Evolutionary conservation across 352 stramenopile genomes (phyloP).

Genomic region (Pythium aristosporum): DNA sequence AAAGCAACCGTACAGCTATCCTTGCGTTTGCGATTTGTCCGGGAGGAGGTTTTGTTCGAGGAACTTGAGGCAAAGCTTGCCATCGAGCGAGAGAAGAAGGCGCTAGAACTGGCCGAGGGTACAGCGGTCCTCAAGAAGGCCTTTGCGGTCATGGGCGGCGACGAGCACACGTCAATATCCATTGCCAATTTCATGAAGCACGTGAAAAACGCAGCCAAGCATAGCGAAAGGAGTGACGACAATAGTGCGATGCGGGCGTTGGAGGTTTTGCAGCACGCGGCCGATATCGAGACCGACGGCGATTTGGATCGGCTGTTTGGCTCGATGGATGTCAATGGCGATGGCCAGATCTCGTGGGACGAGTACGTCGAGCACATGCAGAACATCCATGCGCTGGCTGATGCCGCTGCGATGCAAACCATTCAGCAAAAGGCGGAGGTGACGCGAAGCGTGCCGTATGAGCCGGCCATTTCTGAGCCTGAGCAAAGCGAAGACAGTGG

Average conservation of each 20-base stretch:
- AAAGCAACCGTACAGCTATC: constrained; percentile 6
- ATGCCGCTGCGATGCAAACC: constrained; percentile 25
- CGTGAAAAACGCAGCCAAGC: constrained; percentile 6
- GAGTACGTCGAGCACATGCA: constrained; percentile 56
- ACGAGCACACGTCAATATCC: constrained; percentile 30
- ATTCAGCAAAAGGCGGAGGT: constrained; percentile 7
- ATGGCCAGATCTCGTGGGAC: constrained; percentile 51
- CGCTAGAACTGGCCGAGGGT: constrained; percentile 39
- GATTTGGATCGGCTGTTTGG: constrained; percentile 46
- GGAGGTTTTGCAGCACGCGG: constrained; percentile 38
- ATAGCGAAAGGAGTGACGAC: constrained; percentile 1
- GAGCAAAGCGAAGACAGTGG: constrained; percentile 10
- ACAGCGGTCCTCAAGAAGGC: constrained; percentile 41
- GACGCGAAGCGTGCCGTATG: neutral
- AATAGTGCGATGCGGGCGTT: neutral
- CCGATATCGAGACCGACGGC: constrained; percentile 35
- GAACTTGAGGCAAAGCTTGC: constrained; percentile 23
- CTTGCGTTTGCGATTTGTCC: constrained; percentile 28
- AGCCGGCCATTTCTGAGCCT: neutral
- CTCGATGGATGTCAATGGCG: constrained; percentile 50
- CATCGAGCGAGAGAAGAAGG: constrained; percentile 12
- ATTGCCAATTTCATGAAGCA: constrained; percentile 35
- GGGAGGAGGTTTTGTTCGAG: constrained; percentile 23
- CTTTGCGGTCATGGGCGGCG: constrained; percentile 40
- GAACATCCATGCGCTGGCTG: constrained; percentile 39